These are phyloP conservation scores for Tylopilus rubrobrunneus DNA, from an alignment of 768 basidiomycete genomes.

Conservation along the genomic window DNA sequence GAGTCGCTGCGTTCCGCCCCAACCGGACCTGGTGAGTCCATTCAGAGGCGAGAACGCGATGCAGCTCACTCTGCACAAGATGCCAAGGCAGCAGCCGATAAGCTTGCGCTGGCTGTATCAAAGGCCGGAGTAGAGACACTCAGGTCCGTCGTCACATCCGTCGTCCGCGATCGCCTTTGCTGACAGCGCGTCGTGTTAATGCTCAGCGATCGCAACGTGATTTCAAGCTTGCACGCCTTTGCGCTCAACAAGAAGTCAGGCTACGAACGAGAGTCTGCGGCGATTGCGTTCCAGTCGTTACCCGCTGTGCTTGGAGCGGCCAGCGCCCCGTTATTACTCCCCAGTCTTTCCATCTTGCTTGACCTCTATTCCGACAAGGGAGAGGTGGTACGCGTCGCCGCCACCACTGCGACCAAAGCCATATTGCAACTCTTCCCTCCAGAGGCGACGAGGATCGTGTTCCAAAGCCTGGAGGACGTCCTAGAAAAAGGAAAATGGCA, in stretches of 20 bases:
- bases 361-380: constrained; percentile 93
- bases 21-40: constrained; percentile 52
- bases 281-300: constrained; percentile 75
- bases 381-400: constrained; percentile 81
- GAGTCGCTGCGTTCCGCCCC: constrained; percentile 55
- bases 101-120: constrained; percentile 66
- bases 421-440: constrained; percentile 83
- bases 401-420: constrained; percentile 75
- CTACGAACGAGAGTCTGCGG: constrained; percentile 83
- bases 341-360: constrained; percentile 72
- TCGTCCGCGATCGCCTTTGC: constrained; percentile 1
- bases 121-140: constrained; percentile 62
- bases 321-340: constrained; percentile 68
- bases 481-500: constrained; percentile 90
- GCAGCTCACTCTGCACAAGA: constrained; percentile 40
- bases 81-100: constrained; percentile 81
- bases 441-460: constrained; percentile 69
- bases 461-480: constrained; percentile 65
- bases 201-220: constrained; percentile 55
- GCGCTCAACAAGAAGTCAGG: constrained; percentile 84
- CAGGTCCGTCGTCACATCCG: constrained; percentile 39
- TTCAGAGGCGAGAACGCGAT: background rate
- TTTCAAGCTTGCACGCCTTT: constrained; percentile 62
- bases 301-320: constrained; percentile 66
- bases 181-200: constrained; percentile 13